Evolutionary conservation across 2,329 filamentous ascomycete genomes (phyloP).

Genomic region (Clonostachys rosea): DNA sequence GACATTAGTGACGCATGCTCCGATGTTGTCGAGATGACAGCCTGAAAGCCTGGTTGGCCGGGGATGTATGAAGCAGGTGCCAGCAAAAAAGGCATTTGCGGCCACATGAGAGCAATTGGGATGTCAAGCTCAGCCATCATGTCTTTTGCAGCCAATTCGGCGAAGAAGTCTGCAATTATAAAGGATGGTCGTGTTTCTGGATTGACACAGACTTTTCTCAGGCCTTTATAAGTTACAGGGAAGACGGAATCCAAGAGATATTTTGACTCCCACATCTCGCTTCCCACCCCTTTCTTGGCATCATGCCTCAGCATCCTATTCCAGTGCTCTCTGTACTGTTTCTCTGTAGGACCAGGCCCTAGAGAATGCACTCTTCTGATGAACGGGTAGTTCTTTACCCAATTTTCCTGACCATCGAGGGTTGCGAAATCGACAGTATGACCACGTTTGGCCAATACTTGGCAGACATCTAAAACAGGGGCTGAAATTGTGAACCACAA

Average conservation of each 20-base stretch:
- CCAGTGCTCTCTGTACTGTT: slow-evolving; percentile 24
- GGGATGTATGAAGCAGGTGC: slow-evolving; percentile 30
- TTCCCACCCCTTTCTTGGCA: slow-evolving; percentile 18
- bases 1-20: slow-evolving; percentile 29
- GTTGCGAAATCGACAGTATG: slow-evolving; percentile 31
- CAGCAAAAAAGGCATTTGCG: slow-evolving; percentile 33
- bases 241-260: slow-evolving; percentile 29
- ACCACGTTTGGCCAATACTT: slow-evolving; percentile 22
- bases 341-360: slow-evolving; percentile 17
- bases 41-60: slow-evolving; percentile 32
- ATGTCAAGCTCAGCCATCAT: slow-evolving; percentile 27
- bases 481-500: slow-evolving; percentile 9
- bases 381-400: slow-evolving; percentile 21
- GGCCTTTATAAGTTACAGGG: slow-evolving; percentile 16
- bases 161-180: slow-evolving; percentile 37
- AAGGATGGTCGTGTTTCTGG: slow-evolving; percentile 23
- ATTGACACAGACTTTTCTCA: slow-evolving; percentile 9
- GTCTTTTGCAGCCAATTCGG: slow-evolving; percentile 31
- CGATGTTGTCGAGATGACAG: slow-evolving; percentile 25
- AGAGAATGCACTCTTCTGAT: slow-evolving; percentile 20
- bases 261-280: slow-evolving; percentile 23
- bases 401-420: slow-evolving; percentile 24
- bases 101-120: slow-evolving; percentile 30
- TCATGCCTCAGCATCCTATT: slow-evolving; percentile 24
- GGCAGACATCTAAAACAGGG: slow-evolving; percentile 26